Conservation (phyloP, 345 rosid species). For the Lepidium africanum region DNA sequence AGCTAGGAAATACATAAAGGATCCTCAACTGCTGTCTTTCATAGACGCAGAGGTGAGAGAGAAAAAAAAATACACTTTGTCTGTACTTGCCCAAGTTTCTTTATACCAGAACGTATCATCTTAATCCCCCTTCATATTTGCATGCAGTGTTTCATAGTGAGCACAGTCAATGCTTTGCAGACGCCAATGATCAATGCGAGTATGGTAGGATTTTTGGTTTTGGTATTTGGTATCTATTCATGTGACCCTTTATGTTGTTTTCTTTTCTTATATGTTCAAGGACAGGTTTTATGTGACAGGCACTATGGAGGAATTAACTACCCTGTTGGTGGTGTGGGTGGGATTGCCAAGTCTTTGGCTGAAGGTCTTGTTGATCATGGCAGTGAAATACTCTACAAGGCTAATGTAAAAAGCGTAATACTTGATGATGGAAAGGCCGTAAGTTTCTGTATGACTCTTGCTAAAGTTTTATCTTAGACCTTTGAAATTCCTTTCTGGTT, state of each 20-base stretch:
- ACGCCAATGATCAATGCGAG: conserved; percentile 97
- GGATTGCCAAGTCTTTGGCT: conserved; percentile 77
- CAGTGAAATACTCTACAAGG: conserved; percentile 79
- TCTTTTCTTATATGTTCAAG: conserved; percentile 9
- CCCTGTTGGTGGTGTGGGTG: conserved; percentile 95
- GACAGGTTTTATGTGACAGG: conserved; percentile 89
- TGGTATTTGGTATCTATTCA: not conserved
- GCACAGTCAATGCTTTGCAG: conserved; percentile 79
- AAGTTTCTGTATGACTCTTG: conserved; percentile 31
- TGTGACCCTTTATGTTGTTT: not conserved
- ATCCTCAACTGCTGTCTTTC: conserved; percentile 76
- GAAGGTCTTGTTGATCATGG: conserved; percentile 72
- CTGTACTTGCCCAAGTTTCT: not conserved
- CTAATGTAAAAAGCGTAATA: conserved; percentile 64
- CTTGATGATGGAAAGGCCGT: conserved; percentile 80
- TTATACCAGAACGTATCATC: not conserved
- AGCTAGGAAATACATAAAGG: conserved; percentile 83
- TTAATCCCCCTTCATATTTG: not conserved
- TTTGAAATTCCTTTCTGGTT: not conserved
- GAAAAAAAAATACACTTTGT: conserved; percentile 3
- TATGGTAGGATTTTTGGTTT: conserved; percentile 50
- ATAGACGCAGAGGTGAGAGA: conserved; percentile 83
- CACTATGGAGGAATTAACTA: conserved; percentile 97
- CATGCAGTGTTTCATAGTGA: conserved; percentile 92
- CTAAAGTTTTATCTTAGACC: not conserved